phyloP scores from a whole-genome alignment of 192 early-diverging fungal species.

The Dimargaris xerosporica region DNA sequence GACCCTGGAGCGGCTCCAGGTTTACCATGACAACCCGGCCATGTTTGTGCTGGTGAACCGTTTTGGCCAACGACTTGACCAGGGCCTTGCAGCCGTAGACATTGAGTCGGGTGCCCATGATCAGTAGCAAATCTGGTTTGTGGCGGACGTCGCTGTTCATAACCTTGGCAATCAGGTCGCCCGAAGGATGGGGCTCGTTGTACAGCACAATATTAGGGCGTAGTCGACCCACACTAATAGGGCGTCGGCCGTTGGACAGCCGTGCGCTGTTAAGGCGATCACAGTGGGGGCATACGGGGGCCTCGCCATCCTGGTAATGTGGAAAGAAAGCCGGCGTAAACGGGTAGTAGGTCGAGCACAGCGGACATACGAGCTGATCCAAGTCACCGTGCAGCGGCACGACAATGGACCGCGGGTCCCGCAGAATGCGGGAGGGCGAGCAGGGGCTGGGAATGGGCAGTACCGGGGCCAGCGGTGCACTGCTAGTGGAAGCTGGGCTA shows the following conservation, averaged over 20 bases:
- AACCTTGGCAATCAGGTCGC: conserved; percentile 46
- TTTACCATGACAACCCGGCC: conserved; percentile 65
- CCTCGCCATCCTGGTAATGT: conserved; percentile 6
- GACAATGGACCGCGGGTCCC: conserved; percentile 15
- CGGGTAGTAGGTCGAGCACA: conserved; percentile 25
- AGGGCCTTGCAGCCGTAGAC: conserved; percentile 61
- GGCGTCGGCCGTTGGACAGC: conserved; percentile 26
- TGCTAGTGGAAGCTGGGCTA: not conserved
- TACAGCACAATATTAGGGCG: conserved; percentile 53
- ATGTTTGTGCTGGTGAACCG: conserved; percentile 34
- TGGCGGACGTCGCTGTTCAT: conserved; percentile 35
- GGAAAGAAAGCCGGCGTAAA: conserved; percentile 17
- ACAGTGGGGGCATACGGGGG: conserved; percentile 8
- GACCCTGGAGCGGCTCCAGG: conserved; percentile 36
- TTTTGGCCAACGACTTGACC: conserved; percentile 52
- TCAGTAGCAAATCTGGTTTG: conserved; percentile 59
- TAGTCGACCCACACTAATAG: conserved; percentile 25
- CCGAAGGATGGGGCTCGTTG: conserved; percentile 47
- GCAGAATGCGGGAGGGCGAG: conserved; percentile 7
- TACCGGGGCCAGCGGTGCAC: not conserved
- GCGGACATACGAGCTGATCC: conserved; percentile 34
- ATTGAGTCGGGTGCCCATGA: conserved; percentile 83
- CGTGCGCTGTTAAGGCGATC: conserved; percentile 8
- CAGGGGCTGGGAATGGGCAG: not conserved
- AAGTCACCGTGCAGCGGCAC: conserved; percentile 49